Conservation (phyloP, 2,329 filamentous ascomycete genomes). For the Annulohypoxylon truncatum region DNA sequence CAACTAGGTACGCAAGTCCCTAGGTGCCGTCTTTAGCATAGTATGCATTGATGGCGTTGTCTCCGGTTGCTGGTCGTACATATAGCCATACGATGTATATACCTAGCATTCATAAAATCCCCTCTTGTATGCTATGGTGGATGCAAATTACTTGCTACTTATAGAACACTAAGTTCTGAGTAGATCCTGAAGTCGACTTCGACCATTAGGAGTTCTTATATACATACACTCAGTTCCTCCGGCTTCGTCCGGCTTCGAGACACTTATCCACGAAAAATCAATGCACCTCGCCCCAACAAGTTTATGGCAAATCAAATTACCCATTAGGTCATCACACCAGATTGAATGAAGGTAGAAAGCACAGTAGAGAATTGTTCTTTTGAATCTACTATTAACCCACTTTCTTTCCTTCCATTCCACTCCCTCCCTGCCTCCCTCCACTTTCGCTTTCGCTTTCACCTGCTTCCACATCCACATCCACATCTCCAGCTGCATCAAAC, state of each 20-base stretch:
- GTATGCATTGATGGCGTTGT: background rate
- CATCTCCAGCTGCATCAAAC: background rate
- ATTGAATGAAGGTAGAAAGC: background rate
- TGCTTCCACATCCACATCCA: background rate
- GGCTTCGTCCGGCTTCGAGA: too few species aligned
- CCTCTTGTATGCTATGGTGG: conserved; percentile 1
- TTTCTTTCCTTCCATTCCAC: background rate
- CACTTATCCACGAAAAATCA: too few species aligned
- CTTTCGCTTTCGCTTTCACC: background rate
- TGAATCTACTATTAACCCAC: conserved; percentile 14
- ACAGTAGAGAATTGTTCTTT: conserved; percentile 16
- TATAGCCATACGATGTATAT: background rate
- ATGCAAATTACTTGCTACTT: background rate
- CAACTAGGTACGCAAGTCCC: background rate
- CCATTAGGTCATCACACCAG: background rate
- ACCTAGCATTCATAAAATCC: conserved; percentile 1
- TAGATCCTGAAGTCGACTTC: too few species aligned
- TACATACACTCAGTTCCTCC: too few species aligned
- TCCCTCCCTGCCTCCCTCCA: background rate
- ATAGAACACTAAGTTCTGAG: too few species aligned
- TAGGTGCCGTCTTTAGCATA: background rate
- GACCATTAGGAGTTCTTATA: too few species aligned
- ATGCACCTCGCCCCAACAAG: too few species aligned
- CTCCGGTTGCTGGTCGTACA: background rate
- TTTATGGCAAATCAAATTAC: too few species aligned